Percentiles rank a stretch among this genome's conserved stretches.
phyloP scores from a whole-genome alignment of 768 basidiomycete genomes.

The Lactifluus hygrophoroides region DNA sequence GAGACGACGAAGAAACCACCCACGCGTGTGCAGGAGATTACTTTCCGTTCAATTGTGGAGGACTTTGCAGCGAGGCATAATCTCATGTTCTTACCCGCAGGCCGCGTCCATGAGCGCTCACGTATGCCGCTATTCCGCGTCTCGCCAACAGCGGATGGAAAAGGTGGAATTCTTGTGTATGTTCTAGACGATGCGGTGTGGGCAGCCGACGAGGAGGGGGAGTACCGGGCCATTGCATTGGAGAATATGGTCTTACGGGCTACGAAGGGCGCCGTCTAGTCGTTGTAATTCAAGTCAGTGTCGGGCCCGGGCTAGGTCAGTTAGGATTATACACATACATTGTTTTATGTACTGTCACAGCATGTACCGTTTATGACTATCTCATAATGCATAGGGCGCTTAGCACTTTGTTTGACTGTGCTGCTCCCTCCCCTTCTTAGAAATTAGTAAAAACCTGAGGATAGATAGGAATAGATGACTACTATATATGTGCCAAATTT shows the following conservation, averaged over 20 bases:
- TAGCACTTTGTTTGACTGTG: too few species aligned
- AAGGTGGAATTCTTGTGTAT: conserved; percentile 83
- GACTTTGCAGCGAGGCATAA: conserved; percentile 81
- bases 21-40: conserved; percentile 67
- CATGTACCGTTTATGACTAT: too few species aligned
- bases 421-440: too few species aligned
- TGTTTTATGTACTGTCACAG: background rate
- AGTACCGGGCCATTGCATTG: conserved; percentile 70
- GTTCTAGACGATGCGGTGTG: conserved; percentile 92
- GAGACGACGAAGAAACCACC: conserved; percentile 35
- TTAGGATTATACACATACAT: background rate
- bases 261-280: conserved; percentile 9
- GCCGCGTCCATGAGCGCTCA: conserved; percentile 73
- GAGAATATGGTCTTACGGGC: conserved; percentile 83
- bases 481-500: too few species aligned
- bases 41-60: conserved; percentile 89
- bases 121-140: conserved; percentile 88
- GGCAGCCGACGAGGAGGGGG: conserved; percentile 55
- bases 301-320: background rate
- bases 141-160: conserved; percentile 68
- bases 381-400: too few species aligned
- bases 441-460: too few species aligned
- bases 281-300: background rate
- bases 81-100: conserved; percentile 82
- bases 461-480: too few species aligned